Evolutionary conservation across 73 alveolate genomes (phyloP).

Genomic region (Paramecium octaurelia): DNA sequence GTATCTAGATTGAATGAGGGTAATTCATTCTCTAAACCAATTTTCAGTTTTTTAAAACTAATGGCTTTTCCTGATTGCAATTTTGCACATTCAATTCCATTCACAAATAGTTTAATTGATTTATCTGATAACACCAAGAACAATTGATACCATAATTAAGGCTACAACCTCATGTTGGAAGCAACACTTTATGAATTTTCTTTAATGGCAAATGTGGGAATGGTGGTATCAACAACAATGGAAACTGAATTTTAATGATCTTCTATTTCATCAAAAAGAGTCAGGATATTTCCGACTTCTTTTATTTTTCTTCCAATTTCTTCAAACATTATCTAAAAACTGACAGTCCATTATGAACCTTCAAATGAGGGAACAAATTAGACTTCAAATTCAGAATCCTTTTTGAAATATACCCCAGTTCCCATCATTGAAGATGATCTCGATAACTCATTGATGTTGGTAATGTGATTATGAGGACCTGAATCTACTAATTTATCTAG

Average conservation of each 20-base stretch:
- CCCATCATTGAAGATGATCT: slow-evolving; percentile 3
- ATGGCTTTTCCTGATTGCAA: background rate
- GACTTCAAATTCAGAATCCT: slow-evolving; percentile 12
- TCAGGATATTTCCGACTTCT: background rate
- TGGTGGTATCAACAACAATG: background rate
- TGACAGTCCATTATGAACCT: background rate
- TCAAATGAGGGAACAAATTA: slow-evolving; percentile 21
- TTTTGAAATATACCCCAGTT: background rate
- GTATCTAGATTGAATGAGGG: slow-evolving; percentile 42
- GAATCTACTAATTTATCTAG: background rate
- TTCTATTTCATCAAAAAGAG: background rate
- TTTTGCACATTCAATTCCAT: slow-evolving; percentile 1
- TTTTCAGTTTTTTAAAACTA: background rate
- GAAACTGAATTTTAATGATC: background rate
- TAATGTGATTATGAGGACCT: background rate
- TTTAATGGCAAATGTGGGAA: background rate
- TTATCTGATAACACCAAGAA: background rate
- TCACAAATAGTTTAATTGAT: background rate
- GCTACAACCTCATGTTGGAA: background rate
- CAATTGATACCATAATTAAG: slow-evolving; percentile 17
- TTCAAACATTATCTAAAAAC: slow-evolving; percentile 9
- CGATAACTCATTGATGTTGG: background rate
- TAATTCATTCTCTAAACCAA: background rate
- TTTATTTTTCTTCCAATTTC: slow-evolving; percentile 42
- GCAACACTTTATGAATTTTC: background rate